A percentile compares a stretch with the other conserved stretches of the same genome.
Conservation (phyloP, 2,329 filamentous ascomycete species). For the Myrmaecium sp. region DNA sequence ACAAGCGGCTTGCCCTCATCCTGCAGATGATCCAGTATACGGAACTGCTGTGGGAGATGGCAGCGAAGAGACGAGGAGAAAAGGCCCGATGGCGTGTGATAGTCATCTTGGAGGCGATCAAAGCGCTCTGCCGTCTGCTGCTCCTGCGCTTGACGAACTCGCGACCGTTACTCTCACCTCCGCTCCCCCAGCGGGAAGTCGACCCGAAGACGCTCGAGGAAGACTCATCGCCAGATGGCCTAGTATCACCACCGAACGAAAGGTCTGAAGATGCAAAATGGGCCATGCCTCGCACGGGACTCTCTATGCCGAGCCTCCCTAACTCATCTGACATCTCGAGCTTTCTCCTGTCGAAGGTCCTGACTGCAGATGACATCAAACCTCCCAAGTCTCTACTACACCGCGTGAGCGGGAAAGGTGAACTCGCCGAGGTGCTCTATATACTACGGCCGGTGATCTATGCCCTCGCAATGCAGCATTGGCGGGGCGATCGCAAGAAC, state of each 20-base stretch:
- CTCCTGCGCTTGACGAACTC: slow-evolving; percentile 70
- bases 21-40: slow-evolving; percentile 89
- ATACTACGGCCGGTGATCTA: slow-evolving; percentile 81
- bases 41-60: slow-evolving; percentile 94
- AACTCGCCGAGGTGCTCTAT: slow-evolving; percentile 77
- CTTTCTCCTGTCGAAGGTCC: slow-evolving; percentile 76
- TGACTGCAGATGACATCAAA: slow-evolving; percentile 94
- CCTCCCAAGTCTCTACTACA: slow-evolving; percentile 77
- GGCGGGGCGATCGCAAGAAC: slow-evolving; percentile 52
- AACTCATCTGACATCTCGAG: slow-evolving; percentile 65
- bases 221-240: slow-evolving; percentile 21
- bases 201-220: slow-evolving; percentile 46
- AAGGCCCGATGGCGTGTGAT: slow-evolving; percentile 72
- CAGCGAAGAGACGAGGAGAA: slow-evolving; percentile 71
- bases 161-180: slow-evolving; percentile 65
- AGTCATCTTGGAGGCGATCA: slow-evolving; percentile 68
- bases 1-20: slow-evolving; percentile 63
- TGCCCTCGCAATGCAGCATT: slow-evolving; percentile 62
- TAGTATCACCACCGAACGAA: slow-evolving; percentile 21
- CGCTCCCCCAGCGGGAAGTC: slow-evolving; percentile 70
- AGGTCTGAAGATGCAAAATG: slow-evolving; percentile 37
- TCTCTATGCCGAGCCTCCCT: slow-evolving; percentile 70
- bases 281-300: slow-evolving; percentile 87
- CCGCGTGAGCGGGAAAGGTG: slow-evolving; percentile 53
- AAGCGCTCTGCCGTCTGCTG: slow-evolving; percentile 68